These are phyloP conservation scores for Cryptococcus maquisensis DNA, from an alignment of 1,284 basidiomycete species.

Conservation along the genomic window DNA sequence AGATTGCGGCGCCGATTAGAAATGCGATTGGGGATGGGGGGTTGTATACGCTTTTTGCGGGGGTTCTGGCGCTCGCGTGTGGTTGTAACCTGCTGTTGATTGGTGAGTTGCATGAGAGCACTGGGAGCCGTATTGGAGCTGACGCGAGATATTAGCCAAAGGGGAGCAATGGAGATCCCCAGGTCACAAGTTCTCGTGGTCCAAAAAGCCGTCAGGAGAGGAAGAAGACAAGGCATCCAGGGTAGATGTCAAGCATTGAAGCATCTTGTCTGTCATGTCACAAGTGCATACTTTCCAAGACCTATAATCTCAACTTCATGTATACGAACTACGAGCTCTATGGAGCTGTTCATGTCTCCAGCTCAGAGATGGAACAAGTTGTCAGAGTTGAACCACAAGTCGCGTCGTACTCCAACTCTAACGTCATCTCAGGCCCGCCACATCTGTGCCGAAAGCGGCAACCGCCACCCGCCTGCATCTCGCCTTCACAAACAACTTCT, in stretches of 20 bases:
- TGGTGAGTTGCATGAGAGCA: conserved; percentile 2
- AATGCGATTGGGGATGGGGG: conserved; percentile 64
- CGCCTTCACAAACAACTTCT: not conserved
- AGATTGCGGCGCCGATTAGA: conserved; percentile 45
- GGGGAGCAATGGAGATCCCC: conserved; percentile 23
- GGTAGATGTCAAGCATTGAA: too few relatives aligned
- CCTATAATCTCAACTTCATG: too few relatives aligned
- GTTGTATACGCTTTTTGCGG: conserved; percentile 68
- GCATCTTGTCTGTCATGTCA: too few relatives aligned
- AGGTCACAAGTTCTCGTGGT: conserved; percentile 16
- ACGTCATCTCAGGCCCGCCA: too few relatives aligned
- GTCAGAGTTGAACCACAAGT: too few relatives aligned
- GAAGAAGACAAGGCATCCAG: conserved; percentile 1
- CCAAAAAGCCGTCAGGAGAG: not conserved
- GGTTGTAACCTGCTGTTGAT: conserved; percentile 6
- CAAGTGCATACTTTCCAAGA: too few relatives aligned
- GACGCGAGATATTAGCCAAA: conserved; percentile 11
- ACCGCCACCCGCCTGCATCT: not conserved
- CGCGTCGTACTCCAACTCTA: too few relatives aligned
- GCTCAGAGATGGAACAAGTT: too few relatives aligned
- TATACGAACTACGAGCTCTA: too few relatives aligned
- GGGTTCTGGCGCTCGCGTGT: conserved; percentile 54
- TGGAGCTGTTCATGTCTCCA: too few relatives aligned
- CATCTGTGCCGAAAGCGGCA: not conserved
- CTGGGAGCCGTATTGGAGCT: not conserved